A percentile compares a stretch with the other conserved stretches of the same genome.
Evolutionary conservation across 2,329 filamentous ascomycete genomes (phyloP).

Genomic region (Pyricularia grisea): DNA sequence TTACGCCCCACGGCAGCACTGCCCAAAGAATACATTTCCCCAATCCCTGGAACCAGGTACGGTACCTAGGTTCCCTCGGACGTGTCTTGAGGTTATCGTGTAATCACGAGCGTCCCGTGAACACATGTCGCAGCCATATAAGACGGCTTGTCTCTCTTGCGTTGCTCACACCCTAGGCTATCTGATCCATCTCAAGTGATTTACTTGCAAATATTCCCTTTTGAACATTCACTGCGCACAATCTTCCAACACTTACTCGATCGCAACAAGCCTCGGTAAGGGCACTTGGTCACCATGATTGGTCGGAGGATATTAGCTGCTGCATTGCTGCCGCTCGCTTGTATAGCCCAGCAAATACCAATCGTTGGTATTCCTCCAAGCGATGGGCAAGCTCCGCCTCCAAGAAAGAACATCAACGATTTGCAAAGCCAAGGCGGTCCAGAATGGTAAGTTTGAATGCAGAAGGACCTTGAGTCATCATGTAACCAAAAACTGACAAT

Average conservation of each 20-base stretch:
- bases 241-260: background rate
- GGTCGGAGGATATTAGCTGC: background rate
- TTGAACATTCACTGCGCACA: background rate
- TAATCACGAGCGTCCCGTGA: background rate
- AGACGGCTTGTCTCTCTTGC: background rate
- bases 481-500: background rate
- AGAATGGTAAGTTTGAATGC: slow-evolving; percentile 27
- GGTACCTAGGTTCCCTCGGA: background rate
- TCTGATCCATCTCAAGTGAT: background rate
- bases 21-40: background rate
- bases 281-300: background rate
- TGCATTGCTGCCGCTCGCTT: slow-evolving; percentile 1
- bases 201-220: background rate
- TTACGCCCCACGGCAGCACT: background rate
- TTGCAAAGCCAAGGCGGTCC: slow-evolving; percentile 30
- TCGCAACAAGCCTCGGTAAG: background rate
- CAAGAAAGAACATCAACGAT: slow-evolving; percentile 36
- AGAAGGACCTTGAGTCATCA: background rate
- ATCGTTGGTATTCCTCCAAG: slow-evolving; percentile 28
- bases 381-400: slow-evolving; percentile 29
- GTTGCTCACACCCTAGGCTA: background rate
- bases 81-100: background rate
- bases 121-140: background rate
- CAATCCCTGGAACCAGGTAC: background rate
- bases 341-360: slow-evolving; percentile 3